Evolutionary conservation across 495 filamentous ascomycete species (phyloP).

Genomic region (Cercophora samala): DNA sequence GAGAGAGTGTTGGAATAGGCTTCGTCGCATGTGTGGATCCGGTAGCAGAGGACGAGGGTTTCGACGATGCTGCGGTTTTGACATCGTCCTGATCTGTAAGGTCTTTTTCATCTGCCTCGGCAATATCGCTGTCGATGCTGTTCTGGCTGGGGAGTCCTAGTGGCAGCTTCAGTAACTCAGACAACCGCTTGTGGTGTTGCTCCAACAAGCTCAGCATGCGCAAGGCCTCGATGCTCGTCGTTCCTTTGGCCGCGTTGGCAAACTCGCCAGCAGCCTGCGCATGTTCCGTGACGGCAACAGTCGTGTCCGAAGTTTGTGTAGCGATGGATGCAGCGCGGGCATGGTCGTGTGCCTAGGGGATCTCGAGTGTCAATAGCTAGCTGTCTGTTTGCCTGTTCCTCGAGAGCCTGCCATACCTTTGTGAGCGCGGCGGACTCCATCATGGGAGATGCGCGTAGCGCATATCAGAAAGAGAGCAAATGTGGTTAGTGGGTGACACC

Average conservation of each 20-base stretch:
- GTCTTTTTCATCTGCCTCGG: slow-evolving; percentile 41
- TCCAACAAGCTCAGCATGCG: slow-evolving; percentile 82
- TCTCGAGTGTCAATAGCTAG: not conserved
- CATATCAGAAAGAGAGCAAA: not conserved
- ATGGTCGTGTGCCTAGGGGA: slow-evolving; percentile 75
- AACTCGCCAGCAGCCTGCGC: slow-evolving; percentile 87
- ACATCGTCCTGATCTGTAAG: slow-evolving; percentile 14
- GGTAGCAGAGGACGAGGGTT: not conserved
- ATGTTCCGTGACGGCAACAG: slow-evolving; percentile 80
- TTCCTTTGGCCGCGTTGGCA: slow-evolving; percentile 70
- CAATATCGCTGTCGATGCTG: slow-evolving; percentile 34
- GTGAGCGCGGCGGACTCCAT: slow-evolving; percentile 47
- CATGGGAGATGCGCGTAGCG: not conserved
- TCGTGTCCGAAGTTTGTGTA: slow-evolving; percentile 69
- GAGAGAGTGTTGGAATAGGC: slow-evolving; percentile 46
- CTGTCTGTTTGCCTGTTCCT: not conserved
- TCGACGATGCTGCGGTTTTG: slow-evolving; percentile 23
- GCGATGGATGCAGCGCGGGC: slow-evolving; percentile 74
- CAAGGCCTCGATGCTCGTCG: slow-evolving; percentile 75
- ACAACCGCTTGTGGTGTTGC: slow-evolving; percentile 76
- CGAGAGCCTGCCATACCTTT: slow-evolving; percentile 33
- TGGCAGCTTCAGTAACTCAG: slow-evolving; percentile 70
- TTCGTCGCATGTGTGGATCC: not conserved
- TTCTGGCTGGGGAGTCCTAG: slow-evolving; percentile 54
- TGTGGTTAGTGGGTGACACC: not conserved